Evolutionary conservation across 116 monocot species (phyloP).

Genomic region (Trichopus zeylanicus): DNA sequence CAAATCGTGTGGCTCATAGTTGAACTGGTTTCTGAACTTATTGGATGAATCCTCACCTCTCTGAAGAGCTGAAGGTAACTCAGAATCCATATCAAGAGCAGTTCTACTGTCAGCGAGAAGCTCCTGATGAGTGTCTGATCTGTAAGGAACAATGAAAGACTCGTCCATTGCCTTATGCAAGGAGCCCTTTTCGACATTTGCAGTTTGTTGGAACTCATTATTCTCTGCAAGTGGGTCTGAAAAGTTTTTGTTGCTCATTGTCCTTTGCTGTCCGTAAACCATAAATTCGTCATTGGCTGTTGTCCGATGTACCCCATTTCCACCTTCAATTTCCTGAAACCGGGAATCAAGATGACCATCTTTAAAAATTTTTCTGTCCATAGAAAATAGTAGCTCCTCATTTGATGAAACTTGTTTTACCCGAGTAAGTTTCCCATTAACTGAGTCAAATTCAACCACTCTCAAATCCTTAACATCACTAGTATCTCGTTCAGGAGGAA

Average conservation of each 20-base stretch:
- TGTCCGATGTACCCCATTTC: constrained; percentile 30
- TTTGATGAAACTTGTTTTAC: constrained; percentile 27
- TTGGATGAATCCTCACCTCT: constrained; percentile 19
- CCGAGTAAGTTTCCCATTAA: constrained; percentile 27
- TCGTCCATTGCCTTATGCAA: constrained; percentile 48
- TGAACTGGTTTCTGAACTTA: constrained; percentile 24
- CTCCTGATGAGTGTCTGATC: constrained; percentile 40
- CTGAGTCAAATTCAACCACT: constrained; percentile 48
- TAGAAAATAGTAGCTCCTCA: constrained; percentile 38
- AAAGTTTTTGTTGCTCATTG: constrained; percentile 19
- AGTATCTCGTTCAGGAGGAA: constrained; percentile 41
- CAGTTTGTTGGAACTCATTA: constrained; percentile 19
- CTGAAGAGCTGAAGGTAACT: constrained; percentile 28
- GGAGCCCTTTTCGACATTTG: constrained; percentile 19
- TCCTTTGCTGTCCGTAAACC: constrained; percentile 39
- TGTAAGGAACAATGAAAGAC: constrained; percentile 64
- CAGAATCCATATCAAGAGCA: constrained; percentile 61
- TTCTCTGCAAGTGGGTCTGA: constrained; percentile 44
- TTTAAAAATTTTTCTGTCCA: constrained; percentile 21
- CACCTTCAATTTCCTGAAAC: constrained; percentile 48
- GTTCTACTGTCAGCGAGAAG: constrained; percentile 31
- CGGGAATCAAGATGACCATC: constrained; percentile 21
- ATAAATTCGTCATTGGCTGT: constrained; percentile 52
- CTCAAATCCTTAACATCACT: constrained; percentile 19
- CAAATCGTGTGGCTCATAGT: constrained; percentile 73